Evolutionary conservation across 352 stramenopile species (phyloP).

Genomic region (Plasmopara halstedii): DNA sequence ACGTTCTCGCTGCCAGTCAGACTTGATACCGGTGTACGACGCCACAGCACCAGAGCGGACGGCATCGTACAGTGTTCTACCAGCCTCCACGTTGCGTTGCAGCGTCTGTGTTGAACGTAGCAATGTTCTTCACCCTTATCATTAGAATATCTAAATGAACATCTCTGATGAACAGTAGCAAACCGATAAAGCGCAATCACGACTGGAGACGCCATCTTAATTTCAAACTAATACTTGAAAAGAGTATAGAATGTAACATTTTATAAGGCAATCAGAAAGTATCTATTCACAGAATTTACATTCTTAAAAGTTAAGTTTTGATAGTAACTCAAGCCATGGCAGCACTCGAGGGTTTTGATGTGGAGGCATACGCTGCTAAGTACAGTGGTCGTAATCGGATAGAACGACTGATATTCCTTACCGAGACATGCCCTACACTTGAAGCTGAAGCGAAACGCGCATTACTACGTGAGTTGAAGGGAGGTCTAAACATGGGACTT

Average conservation of each 20-base stretch:
- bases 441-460: slow-evolving; percentile 39
- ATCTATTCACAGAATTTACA: neutral
- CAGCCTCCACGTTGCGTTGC: slow-evolving; percentile 36
- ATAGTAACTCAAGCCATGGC: slow-evolving; percentile 2
- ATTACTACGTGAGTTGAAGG: slow-evolving; percentile 56
- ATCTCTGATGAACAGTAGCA: neutral
- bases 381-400: slow-evolving; percentile 76
- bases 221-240: slow-evolving; percentile 1
- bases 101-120: slow-evolving; percentile 50
- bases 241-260: no score
- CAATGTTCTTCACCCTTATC: slow-evolving; percentile 25
- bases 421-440: slow-evolving; percentile 33
- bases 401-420: slow-evolving; percentile 67
- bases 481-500: slow-evolving; percentile 58
- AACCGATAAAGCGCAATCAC: slow-evolving; percentile 29
- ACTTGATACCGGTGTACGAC: slow-evolving; percentile 56
- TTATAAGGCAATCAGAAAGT: no score
- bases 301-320: neutral
- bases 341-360: slow-evolving; percentile 49
- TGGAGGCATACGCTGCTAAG: slow-evolving; percentile 76
- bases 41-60: slow-evolving; percentile 56
- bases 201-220: slow-evolving; percentile 14
- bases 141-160: slow-evolving; percentile 8
- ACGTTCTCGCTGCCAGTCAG: slow-evolving; percentile 70
- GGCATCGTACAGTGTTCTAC: slow-evolving; percentile 47